phyloP scores from a whole-genome alignment of 1,284 basidiomycete species.

The Ustilago bromivora region DNA sequence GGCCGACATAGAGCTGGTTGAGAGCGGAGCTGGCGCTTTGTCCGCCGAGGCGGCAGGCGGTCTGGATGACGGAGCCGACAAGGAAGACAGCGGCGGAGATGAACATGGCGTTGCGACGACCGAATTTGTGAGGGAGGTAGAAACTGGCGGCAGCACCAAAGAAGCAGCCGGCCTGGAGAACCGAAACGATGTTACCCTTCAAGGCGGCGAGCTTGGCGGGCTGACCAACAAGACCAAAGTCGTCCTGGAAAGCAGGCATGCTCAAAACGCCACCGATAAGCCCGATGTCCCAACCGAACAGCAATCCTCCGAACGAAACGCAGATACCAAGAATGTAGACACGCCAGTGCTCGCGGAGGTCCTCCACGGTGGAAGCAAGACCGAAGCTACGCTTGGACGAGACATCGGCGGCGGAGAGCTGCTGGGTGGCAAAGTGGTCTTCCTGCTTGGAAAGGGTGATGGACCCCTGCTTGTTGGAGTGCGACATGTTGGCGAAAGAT shows the following conservation, averaged over 20 bases:
- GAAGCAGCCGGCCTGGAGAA: slow-evolving; percentile 63
- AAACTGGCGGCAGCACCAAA: slow-evolving; percentile 63
- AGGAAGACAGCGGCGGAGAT: slow-evolving; percentile 60
- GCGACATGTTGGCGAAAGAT: slow-evolving; percentile 15
- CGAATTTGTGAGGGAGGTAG: slow-evolving; percentile 61
- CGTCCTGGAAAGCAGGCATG: slow-evolving; percentile 44
- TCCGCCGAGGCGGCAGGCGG: slow-evolving; percentile 45
- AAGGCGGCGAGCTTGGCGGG: slow-evolving; percentile 41
- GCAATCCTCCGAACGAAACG: slow-evolving; percentile 40
- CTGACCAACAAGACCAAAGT: slow-evolving; percentile 38
- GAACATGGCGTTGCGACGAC: slow-evolving; percentile 58
- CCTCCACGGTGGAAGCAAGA: slow-evolving; percentile 16
- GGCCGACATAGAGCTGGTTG: slow-evolving; percentile 62
- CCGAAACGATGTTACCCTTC: slow-evolving; percentile 64
- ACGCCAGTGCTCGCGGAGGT: slow-evolving; percentile 44
- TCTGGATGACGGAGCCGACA: slow-evolving; percentile 64
- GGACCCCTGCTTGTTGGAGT: slow-evolving; percentile 26
- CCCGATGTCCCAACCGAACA: slow-evolving; percentile 52
- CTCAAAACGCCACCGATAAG: slow-evolving; percentile 48
- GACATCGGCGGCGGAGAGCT: slow-evolving; percentile 17
- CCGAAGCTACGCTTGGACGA: slow-evolving; percentile 18
- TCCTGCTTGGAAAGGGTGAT: slow-evolving; percentile 43
- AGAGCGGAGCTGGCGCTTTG: slow-evolving; percentile 48
- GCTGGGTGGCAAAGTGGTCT: slow-evolving; percentile 3
- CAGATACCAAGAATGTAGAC: slow-evolving; percentile 45